These are phyloP conservation scores for Vitis rupestris DNA, from an alignment of 164 flowering plant genomes.

Conservation along the genomic window DNA sequence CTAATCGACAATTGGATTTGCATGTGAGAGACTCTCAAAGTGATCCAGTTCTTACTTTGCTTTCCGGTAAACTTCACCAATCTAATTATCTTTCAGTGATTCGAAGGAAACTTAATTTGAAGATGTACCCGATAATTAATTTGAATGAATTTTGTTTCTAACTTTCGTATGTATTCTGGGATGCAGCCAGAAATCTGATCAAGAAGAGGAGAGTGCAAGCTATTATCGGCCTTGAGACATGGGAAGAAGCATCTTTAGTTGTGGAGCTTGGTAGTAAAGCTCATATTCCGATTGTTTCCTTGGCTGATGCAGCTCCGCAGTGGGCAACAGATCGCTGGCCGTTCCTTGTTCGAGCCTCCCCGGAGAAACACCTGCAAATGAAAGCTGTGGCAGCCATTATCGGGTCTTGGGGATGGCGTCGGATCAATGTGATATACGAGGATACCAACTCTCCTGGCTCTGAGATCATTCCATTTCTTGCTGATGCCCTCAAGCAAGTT, in stretches of 20 bases:
- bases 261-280: conserved; percentile 13
- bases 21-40: conserved; percentile 9
- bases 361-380: conserved; percentile 8
- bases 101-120: too few relatives aligned
- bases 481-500: conserved; percentile 15
- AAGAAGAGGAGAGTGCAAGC: conserved; percentile 10
- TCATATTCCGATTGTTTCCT: conserved; percentile 21
- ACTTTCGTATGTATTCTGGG: too few relatives aligned
- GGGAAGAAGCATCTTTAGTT: conserved; percentile 15
- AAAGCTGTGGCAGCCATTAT: conserved; percentile 26
- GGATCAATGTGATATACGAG: conserved; percentile 28
- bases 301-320: conserved; percentile 15
- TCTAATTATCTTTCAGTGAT: too few relatives aligned
- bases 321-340: conserved; percentile 18
- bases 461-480: conserved; percentile 7
- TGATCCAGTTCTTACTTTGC: too few relatives aligned
- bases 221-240: conserved; percentile 16
- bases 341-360: conserved; percentile 17
- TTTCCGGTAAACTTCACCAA: too few relatives aligned
- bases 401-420: conserved; percentile 21
- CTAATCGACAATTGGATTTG: not conserved
- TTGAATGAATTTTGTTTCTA: too few relatives aligned
- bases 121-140: too few relatives aligned
- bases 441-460: conserved; percentile 5
- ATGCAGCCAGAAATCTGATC: conserved; percentile 23